These are phyloP conservation scores for Verticillium nubilum DNA, from an alignment of 2,329 filamentous ascomycete genomes.

Conservation along the genomic window DNA sequence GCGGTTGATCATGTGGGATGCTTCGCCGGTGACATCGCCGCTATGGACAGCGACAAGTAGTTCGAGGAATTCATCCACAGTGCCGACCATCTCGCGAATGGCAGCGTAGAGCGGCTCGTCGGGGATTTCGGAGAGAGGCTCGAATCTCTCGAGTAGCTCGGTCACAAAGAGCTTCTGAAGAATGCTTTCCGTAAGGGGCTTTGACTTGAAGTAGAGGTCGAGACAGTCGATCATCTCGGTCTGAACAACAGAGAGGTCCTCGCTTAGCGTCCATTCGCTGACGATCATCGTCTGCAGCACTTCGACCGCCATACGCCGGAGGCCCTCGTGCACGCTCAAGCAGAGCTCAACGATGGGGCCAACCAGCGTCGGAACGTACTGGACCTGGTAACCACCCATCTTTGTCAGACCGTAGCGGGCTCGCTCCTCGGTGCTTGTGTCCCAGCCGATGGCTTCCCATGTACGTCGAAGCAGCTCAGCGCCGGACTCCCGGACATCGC, in stretches of 20 bases:
- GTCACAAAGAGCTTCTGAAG: conserved; percentile 88
- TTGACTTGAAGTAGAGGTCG: conserved; percentile 84
- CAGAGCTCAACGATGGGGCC: conserved; percentile 90
- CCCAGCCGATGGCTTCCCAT: conserved; percentile 97
- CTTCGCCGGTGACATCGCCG: conserved; percentile 66
- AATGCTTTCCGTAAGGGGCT: conserved; percentile 80
- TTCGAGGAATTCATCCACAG: conserved; percentile 85
- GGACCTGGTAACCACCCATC: conserved; percentile 95
- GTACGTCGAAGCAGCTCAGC: conserved; percentile 78
- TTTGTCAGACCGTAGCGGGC: conserved; percentile 71
- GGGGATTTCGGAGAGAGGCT: conserved; percentile 57
- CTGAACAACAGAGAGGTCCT: conserved; percentile 86
- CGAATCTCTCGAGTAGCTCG: conserved; percentile 78
- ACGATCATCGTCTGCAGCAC: conserved; percentile 97
- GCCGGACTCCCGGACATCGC: conserved; percentile 88
- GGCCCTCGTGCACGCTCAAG: conserved; percentile 87
- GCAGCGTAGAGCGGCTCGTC: conserved; percentile 72
- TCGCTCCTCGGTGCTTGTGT: conserved; percentile 75
- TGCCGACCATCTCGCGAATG: conserved; percentile 72
- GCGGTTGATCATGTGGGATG: conserved; percentile 80
- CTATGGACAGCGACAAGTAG: conserved; percentile 86
- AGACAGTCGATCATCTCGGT: conserved; percentile 95
- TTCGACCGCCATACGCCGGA: conserved; percentile 85
- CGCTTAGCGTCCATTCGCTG: conserved; percentile 93
- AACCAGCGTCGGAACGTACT: conserved; percentile 91